Evolutionary conservation across 83 land plant species (phyloP), one percentile per base, ranked within the genome.

Genomic region (Isoetes engelmannii): DNA sequence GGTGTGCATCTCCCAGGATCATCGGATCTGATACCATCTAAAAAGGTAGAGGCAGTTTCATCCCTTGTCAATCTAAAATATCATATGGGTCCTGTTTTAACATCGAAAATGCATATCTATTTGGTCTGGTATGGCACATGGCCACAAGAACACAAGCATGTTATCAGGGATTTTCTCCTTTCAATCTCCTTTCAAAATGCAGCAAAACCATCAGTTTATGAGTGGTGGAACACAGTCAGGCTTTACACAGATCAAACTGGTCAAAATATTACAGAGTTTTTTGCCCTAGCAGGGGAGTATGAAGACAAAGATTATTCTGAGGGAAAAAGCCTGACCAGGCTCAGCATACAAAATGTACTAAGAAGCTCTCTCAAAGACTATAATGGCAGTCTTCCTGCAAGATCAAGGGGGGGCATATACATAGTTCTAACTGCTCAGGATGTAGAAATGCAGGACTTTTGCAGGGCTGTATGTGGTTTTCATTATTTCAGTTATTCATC

Each of bases 41-140:
- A 84, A 71, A 77, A 74, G 48, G 82, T 65, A 70, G 94, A 89
- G 72, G 94, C 90, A n/a, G 86, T 90, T 5, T 89, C 94, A 49
- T 79, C 78, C 49, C 81, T 84, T 67, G 90, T 89, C 9, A 71
- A 89, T 57, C 69, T 92, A 49, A 70, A 45, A 51, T 92, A 92
- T 83, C 91, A 92, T 77, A 85, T 82, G 81, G 97, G 97, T 1
- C 97, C 97, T 1, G 86, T 92, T 56, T 80, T 92, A 67, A 75
- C 97, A 45, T 49, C 50, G 43, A 19, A 46, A 7, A 79, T 89
- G 67, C 80, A 82, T 43, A 81, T 89, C 59, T 81, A 92, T 81
- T 61, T 83, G 7, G 76, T 89, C 82, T 92, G 98, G 98, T 92
- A 92, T 82, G 98, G 98, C 62, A 43, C 28, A 50, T 92, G 95